These are phyloP conservation scores for Pythium plurisporium DNA, from an alignment of 352 stramenopile species.

Conservation along the genomic window DNA sequence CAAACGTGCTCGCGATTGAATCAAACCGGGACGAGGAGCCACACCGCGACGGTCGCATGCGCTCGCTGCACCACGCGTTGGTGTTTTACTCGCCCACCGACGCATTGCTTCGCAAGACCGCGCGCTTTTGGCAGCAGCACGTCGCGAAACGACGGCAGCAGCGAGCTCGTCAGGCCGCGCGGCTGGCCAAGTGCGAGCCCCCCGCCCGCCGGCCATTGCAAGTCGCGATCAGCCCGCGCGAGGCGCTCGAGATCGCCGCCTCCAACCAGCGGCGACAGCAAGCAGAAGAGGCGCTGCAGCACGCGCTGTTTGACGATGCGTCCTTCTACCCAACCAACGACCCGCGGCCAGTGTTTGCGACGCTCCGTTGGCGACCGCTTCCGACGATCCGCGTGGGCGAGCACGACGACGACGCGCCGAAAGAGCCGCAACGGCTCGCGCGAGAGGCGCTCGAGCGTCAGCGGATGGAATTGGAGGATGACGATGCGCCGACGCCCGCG, in stretches of 20 bases:
- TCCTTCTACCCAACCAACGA: constrained; percentile 24
- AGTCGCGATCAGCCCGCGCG: constrained; percentile 11
- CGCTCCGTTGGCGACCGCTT: constrained; percentile 18
- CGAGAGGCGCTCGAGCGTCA: constrained; percentile 28
- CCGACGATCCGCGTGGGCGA: neutral
- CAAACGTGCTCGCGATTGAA: constrained; percentile 7
- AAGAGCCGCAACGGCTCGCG: neutral
- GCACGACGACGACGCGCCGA: neutral
- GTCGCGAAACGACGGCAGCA: constrained; percentile 19
- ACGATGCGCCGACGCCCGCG: constrained; percentile 21
- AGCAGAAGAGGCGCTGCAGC: constrained; percentile 15
- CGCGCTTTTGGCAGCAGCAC: constrained; percentile 37
- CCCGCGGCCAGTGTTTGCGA: constrained; percentile 22
- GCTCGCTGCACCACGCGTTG: constrained; percentile 20
- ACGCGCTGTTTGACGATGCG: constrained; percentile 30
- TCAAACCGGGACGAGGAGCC: neutral
- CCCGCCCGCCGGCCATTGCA: constrained; percentile 30
- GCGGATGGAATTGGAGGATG: constrained; percentile 32
- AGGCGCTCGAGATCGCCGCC: constrained; percentile 6
- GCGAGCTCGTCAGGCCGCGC: constrained; percentile 14
- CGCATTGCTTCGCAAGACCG: constrained; percentile 45
- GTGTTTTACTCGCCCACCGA: constrained; percentile 47
- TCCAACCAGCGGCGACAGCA: constrained; percentile 8
- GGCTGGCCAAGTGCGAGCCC: constrained; percentile 20
- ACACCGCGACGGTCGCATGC: neutral